Conservation (phyloP, 768 basidiomycete species). For the Leccinum boreale region DNA sequence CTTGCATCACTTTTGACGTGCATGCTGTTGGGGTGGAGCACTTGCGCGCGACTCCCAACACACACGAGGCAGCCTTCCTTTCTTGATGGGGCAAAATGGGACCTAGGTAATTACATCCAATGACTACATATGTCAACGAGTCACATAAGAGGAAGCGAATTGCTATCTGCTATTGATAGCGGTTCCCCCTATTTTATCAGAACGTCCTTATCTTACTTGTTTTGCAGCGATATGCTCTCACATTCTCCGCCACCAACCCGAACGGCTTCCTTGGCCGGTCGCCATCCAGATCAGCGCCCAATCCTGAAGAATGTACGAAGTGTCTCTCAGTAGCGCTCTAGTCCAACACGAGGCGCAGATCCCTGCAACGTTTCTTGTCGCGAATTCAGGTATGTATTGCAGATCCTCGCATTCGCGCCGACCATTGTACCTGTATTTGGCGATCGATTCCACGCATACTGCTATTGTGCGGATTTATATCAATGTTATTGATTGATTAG, state of each 20-base stretch:
- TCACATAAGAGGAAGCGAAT: slow-evolving; percentile 9
- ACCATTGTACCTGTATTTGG: not conserved
- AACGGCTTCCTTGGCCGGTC: not conserved
- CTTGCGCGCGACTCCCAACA: not conserved
- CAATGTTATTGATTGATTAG: not conserved
- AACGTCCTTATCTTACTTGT: not conserved
- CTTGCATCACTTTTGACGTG: slow-evolving; percentile 1
- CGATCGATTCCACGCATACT: not conserved
- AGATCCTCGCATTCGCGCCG: not conserved
- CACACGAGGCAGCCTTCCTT: slow-evolving; percentile 21
- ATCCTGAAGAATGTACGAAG: not conserved
- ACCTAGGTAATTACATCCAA: slow-evolving; percentile 5
- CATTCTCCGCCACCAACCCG: not conserved
- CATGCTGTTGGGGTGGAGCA: not conserved
- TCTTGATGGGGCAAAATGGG: slow-evolving; percentile 1
- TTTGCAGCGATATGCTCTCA: not conserved
- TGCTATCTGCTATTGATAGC: not conserved
- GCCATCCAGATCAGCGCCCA: slow-evolving; percentile 2
- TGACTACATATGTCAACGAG: not conserved
- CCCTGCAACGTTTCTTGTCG: not conserved
- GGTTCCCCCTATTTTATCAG: not conserved
- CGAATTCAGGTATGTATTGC: not conserved
- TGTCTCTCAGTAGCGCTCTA: not conserved
- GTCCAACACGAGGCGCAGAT: slow-evolving; percentile 1
- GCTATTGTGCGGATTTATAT: not conserved